Evolutionary conservation across 148 eudicot genomes (phyloP), one percentile per base, ranked within the genome.

Genomic region (Camellia lanceoleosa): DNA sequence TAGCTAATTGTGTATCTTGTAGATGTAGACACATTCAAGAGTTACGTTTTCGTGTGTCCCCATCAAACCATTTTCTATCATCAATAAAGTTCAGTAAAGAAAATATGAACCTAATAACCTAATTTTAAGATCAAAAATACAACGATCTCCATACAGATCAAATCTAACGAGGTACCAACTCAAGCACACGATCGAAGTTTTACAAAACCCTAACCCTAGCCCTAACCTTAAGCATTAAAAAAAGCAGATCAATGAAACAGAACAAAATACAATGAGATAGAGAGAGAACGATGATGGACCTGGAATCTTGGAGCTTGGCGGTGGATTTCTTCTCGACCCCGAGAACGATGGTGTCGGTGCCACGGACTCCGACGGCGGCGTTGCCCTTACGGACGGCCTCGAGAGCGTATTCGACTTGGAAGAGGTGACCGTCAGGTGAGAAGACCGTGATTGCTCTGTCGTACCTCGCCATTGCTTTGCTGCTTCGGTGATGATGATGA

Each of bases 321-420:
- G 98, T 73, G 71, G 98, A 95, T 77, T 95, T 95, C 85, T 95
- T 95, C 88, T 95, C 98, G 70, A 95, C 98, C 42, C 90, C 97
- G 78, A 95, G 97, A 23, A 95, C 98, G 63, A 92, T 78, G 78
- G 85, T 84, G 80, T 95, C 98, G 73, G 93, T 79, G 66, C 98
- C 98, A 12, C 98, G 87, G 16, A 95, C 97, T 15, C 97, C 98
- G 79, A 95, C 97, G 89, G 92, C 97, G 78, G 98, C 97, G 89
- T 95, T 95, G 19, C 98, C 98, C 80, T 95, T 95, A 6, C 97
- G 96, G 23, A 95, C 98, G 62, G 98, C 98, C 87, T 95, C 98
- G 51, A 95, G 92, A 1, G 98, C 98, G 89, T 95, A 95, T 55
- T 95, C 98, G 4, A 95, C 98, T 81, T 93, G 98, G 73, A 95